Conservation (phyloP, 2,329 filamentous ascomycete genomes). For the Beauveria australis region DNA sequence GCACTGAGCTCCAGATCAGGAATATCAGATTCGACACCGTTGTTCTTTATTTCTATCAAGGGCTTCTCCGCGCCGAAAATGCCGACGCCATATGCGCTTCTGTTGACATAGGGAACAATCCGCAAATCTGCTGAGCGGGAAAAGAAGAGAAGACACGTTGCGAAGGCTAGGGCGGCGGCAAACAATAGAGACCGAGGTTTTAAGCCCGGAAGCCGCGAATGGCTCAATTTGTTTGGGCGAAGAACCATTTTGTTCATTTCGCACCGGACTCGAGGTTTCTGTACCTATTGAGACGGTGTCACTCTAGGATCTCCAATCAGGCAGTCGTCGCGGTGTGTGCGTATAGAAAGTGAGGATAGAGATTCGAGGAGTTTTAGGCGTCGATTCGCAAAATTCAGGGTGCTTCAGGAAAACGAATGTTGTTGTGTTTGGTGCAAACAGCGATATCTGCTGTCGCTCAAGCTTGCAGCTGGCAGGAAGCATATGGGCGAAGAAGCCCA, state of each 20-base stretch:
- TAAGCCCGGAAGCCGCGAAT: slow-evolving; percentile 25
- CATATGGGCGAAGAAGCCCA: background rate
- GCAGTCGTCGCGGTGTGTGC: background rate
- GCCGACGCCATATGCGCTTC: background rate
- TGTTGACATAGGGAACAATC: slow-evolving; percentile 24
- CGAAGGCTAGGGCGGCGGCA: slow-evolving; percentile 29
- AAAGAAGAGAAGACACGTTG: slow-evolving; percentile 37
- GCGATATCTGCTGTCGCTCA: slow-evolving; percentile 3
- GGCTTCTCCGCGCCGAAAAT: background rate
- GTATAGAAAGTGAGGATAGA: background rate
- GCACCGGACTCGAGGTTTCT: background rate
- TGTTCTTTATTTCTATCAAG: background rate
- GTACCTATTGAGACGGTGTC: background rate
- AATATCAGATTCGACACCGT: background rate
- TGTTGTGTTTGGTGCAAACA: background rate
- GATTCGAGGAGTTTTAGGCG: background rate
- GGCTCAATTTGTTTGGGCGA: slow-evolving; percentile 19
- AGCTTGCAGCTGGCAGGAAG: slow-evolving; percentile 5
- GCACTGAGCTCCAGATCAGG: slow-evolving; percentile 27
- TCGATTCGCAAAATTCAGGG: background rate
- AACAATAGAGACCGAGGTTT: slow-evolving; percentile 35
- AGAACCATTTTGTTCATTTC: slow-evolving; percentile 25
- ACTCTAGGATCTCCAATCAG: background rate
- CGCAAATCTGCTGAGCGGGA: slow-evolving; percentile 17
- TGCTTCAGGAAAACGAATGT: background rate